Base-by-base conservation (phyloP, 1,284 basidiomycete genomes). In the Pisolithus thermaeus region DNA sequence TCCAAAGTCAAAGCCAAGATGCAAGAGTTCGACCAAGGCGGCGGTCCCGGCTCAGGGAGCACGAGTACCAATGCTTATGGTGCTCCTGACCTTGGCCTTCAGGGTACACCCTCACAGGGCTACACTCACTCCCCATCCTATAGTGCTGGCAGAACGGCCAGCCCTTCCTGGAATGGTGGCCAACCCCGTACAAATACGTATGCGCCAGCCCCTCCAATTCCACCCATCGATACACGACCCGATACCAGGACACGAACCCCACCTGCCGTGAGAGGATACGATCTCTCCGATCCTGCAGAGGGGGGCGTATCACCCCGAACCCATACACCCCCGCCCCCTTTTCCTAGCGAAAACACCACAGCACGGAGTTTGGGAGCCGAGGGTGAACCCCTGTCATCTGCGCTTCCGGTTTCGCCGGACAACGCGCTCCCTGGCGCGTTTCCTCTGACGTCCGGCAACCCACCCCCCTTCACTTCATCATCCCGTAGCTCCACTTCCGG, bases 1-100 rank as follows among this genome's bases (percentile, higher is more conserved):
- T 80, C 79, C 30, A 90, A 84, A 63, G 84, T 89, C 45, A 89
- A 81, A 61, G 80, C 86, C 8, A 90, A 90, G 75, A 81, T 90
- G 57, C 82, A 85, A 60, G 89, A 90, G 59, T 81, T 81, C 54
- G 86, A 90, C 37, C 78, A 81, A 56, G 62, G 65, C 16, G 58
- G 65, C 32, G 66, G 71, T 49, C 52, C 53, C 11, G 54, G 60
- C 20, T 32, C n/a, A 7, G 32, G 44, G 18, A 46, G 30, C 27
- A 20, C n/a, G 14, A 35, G 44, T 16, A 32, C n/a, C 30, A 35
- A 9, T 46, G 44, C n/a, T 18, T 53, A 9, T 52, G 46, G 18
- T 52, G 23, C 2, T 2, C 30, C 2, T 40, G 30, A 9, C 46
- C 30, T 0, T 51, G 50, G 42, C 47, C 50, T 18, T 55, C 53